Evolutionary conservation across 1,284 basidiomycete genomes (phyloP).

Genomic region (Cutaneotrichosporon cavernicola): DNA sequence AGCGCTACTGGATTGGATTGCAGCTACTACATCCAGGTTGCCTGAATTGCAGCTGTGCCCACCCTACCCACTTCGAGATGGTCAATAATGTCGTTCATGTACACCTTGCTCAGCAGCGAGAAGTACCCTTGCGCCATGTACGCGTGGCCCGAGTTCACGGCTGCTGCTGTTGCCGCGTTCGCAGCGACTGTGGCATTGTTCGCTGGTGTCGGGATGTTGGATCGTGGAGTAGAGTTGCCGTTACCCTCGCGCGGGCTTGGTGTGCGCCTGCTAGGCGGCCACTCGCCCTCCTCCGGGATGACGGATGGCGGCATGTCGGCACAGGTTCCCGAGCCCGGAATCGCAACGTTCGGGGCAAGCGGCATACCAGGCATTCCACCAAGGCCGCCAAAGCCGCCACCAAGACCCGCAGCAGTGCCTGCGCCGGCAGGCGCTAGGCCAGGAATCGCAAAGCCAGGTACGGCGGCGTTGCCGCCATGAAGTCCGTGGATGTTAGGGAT

Average conservation of each 20-base stretch:
- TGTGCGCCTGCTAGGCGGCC: neutral
- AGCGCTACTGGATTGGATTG: too few relatives aligned
- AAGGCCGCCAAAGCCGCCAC: neutral
- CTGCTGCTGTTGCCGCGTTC: constrained; percentile 6
- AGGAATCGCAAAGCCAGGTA: constrained; percentile 3
- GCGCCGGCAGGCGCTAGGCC: neutral
- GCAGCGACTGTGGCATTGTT: constrained; percentile 3
- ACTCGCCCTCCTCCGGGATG: neutral
- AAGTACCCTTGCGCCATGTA: constrained; percentile 25
- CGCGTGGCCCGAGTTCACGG: neutral
- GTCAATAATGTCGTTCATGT: constrained; percentile 50
- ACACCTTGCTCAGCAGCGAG: constrained; percentile 44
- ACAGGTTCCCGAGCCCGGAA: neutral
- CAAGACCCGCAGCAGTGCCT: neutral
- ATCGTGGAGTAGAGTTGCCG: neutral
- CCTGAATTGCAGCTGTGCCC: too few relatives aligned
- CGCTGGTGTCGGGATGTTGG: too few relatives aligned
- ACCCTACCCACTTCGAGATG: constrained; percentile 42
- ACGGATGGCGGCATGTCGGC: neutral
- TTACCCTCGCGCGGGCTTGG: neutral
- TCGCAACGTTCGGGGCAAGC: neutral
- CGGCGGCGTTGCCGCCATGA: constrained; percentile 6
- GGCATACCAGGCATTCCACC: neutral
- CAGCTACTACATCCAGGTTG: too few relatives aligned
- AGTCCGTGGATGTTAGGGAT: constrained; percentile 8